Evolutionary conservation across 805 yeast genomes (phyloP).

Genomic region (Lipomyces oligophaga): DNA sequence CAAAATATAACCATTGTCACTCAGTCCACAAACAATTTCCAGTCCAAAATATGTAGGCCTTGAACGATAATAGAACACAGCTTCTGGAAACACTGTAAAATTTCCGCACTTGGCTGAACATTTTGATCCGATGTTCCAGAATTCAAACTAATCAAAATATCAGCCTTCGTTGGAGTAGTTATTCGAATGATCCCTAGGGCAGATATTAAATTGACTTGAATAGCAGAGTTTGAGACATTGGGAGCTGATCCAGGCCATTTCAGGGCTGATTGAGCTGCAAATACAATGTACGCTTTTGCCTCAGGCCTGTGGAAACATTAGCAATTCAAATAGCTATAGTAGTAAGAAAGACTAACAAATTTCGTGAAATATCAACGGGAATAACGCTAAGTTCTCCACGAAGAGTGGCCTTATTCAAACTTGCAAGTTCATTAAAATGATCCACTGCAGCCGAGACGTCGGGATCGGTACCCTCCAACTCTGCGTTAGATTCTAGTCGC

Average conservation of each 20-base stretch:
- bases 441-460: slow-evolving; percentile 29
- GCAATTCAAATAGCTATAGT: not conserved
- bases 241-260: slow-evolving; percentile 26
- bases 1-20: too few relatives aligned
- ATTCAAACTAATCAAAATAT: slow-evolving; percentile 56
- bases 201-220: too few relatives aligned
- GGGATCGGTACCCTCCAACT: too few relatives aligned
- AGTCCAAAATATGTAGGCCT: too few relatives aligned
- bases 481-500: too few relatives aligned
- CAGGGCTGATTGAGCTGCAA: slow-evolving; percentile 19
- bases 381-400: slow-evolving; percentile 1
- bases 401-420: slow-evolving; percentile 27
- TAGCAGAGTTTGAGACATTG: slow-evolving; percentile 42
- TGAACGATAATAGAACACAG: too few relatives aligned
- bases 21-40: too few relatives aligned
- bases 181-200: slow-evolving; percentile 56
- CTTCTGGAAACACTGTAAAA: too few relatives aligned
- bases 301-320: slow-evolving; percentile 1
- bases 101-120: too few relatives aligned
- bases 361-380: not conserved
- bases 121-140: too few relatives aligned
- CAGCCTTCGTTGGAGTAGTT: slow-evolving; percentile 45
- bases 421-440: slow-evolving; percentile 33
- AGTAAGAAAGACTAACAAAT: not conserved
- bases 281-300: slow-evolving; percentile 11